Conservation (phyloP, 306 rosid genomes). For the Arachis stenosperma region DNA sequence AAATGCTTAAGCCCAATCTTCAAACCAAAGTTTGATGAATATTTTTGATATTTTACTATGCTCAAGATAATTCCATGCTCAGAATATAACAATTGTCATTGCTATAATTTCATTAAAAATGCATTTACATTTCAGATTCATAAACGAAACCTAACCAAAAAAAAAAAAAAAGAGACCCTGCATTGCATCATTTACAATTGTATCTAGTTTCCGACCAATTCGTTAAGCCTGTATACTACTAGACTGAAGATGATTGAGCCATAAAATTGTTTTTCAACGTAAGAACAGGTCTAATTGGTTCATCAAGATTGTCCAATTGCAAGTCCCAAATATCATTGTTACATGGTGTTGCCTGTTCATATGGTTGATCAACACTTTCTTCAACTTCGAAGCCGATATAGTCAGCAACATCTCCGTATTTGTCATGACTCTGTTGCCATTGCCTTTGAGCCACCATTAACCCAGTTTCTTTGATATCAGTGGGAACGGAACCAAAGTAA, state of each 20-base stretch:
- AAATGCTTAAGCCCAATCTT: neutral
- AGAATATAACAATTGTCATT: too few species aligned
- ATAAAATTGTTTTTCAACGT: constrained; percentile 43
- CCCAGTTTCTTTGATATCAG: constrained; percentile 36
- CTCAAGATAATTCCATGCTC: too few species aligned
- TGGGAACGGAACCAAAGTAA: constrained; percentile 55
- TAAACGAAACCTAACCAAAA: neutral
- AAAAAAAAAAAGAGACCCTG: neutral
- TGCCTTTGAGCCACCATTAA: constrained; percentile 42
- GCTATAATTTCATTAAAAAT: neutral
- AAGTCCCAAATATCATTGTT: constrained; percentile 48
- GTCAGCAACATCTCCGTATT: constrained; percentile 48
- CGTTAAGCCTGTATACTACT: constrained; percentile 13
- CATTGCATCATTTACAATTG: constrained; percentile 8
- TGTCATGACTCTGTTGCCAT: constrained; percentile 26
- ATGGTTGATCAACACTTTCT: constrained; percentile 36
- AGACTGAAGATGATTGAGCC: constrained; percentile 19
- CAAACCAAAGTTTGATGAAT: neutral
- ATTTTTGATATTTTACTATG: neutral
- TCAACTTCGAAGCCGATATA: constrained; percentile 56
- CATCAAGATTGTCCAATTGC: constrained; percentile 51
- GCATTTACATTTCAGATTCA: neutral
- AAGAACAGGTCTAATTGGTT: constrained; percentile 55
- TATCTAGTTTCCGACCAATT: neutral
- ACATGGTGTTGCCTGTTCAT: constrained; percentile 36